Evolutionary conservation across 2,329 filamentous ascomycete species (phyloP).

Genomic region (Calonectria hongkongensis): DNA sequence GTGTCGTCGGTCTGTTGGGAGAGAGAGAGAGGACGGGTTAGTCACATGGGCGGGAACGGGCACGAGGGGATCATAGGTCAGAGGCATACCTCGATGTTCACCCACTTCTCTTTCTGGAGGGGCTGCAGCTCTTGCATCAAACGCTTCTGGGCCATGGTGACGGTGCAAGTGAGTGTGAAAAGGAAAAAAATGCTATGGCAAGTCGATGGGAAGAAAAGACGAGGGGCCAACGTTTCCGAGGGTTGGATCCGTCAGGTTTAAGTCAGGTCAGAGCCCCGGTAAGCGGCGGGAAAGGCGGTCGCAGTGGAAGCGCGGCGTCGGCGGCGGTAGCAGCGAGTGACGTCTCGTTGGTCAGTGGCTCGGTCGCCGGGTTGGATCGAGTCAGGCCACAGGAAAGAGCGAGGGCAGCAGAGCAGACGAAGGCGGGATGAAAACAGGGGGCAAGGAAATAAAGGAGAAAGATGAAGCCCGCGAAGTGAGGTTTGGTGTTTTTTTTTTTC

Average conservation of each 20-base stretch:
- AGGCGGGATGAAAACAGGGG: not conserved
- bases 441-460: not conserved
- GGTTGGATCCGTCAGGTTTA: constrained; percentile 46
- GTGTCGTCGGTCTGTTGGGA: constrained; percentile 79
- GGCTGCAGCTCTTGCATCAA: constrained; percentile 92
- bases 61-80: not conserved
- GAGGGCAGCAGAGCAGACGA: not conserved
- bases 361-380: constrained; percentile 14
- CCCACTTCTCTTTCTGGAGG: constrained; percentile 93
- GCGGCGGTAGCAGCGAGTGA: constrained; percentile 42
- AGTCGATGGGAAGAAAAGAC: constrained; percentile 23
- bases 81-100: constrained; percentile 85
- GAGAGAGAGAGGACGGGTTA: constrained; percentile 28
- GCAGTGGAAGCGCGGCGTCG: constrained; percentile 44
- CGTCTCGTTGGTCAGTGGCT: constrained; percentile 34
- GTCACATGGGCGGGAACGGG: not conserved
- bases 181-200: constrained; percentile 31
- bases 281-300: constrained; percentile 55
- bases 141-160: constrained; percentile 77
- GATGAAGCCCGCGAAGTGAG: not conserved
- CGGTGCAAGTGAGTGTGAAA: constrained; percentile 11
- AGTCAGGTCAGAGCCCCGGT: constrained; percentile 47
- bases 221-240: constrained; percentile 30
- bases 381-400: constrained; percentile 37
- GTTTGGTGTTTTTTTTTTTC: not conserved